These are phyloP conservation scores for Radiomyces spectabilis DNA, from an alignment of 192 early-diverging fungal genomes.

Conservation along the genomic window DNA sequence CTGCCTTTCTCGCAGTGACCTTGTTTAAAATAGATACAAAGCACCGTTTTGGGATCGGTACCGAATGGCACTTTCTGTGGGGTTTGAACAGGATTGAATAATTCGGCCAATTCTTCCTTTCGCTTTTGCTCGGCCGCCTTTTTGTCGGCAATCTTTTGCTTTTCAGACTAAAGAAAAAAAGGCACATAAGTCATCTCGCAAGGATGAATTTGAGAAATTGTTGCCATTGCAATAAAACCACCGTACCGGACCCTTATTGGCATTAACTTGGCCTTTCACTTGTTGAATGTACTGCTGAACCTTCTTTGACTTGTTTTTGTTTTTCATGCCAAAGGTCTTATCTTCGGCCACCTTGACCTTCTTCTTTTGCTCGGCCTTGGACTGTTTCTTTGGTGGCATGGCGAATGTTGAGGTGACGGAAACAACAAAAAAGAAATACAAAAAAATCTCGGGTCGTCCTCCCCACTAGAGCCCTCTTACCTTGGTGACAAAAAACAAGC, in stretches of 20 bases:
- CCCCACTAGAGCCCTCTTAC: background rate
- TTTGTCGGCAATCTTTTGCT: constrained; percentile 63
- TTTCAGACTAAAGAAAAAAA: constrained; percentile 4
- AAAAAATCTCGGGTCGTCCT: background rate
- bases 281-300: constrained; percentile 86
- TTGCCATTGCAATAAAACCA: background rate
- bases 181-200: background rate
- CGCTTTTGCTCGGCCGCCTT: constrained; percentile 80
- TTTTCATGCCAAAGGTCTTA: constrained; percentile 98
- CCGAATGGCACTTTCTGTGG: constrained; percentile 97
- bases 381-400: constrained; percentile 75
- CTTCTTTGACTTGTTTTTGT: constrained; percentile 96
- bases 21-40: constrained; percentile 89
- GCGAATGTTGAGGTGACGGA: background rate
- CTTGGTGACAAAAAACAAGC: background rate
- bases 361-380: constrained; percentile 53
- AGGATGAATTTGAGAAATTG: background rate
- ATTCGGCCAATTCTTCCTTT: constrained; percentile 82
- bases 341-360: constrained; percentile 87
- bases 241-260: constrained; percentile 3
- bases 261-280: constrained; percentile 76
- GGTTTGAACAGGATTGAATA: constrained; percentile 83
- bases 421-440: background rate
- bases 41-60: constrained; percentile 89
- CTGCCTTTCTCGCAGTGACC: constrained; percentile 86